Base-by-base conservation (phyloP, 2,329 filamentous ascomycete species). In the Didymosphaeria variabile region DNA sequence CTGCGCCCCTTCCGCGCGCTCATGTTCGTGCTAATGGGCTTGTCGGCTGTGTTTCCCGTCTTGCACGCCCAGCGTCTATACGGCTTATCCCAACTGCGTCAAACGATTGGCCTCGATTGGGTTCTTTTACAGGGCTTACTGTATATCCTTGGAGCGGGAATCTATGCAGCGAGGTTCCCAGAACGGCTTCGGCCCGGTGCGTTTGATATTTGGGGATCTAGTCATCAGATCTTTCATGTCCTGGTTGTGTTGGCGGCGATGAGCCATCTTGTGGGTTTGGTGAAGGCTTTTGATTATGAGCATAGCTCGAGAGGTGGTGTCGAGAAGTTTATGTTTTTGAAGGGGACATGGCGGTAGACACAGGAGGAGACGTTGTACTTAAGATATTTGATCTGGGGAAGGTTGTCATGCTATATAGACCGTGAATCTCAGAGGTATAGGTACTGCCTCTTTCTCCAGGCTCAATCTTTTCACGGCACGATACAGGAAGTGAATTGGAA, bases 201-300 rank as follows among this genome's bases (percentile, higher is more conserved):
- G 8, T 97, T 94, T 73, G 95, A 99, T 79, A 91, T 97, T 55
- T 91, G 91, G 87, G 94, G 95, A 40, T 93, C 90, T 75, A 97
- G 93, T 21, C 95, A 99, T 79, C 95, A 99, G 80, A 91, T 99
- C 66, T 99, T 99, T 78, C 95, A 99, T 81, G 82, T 97, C 42
- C 85, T 95, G 65, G 94, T 99, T 31, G 83, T 98, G 17, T 78
- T 93, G 62, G 95, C 95, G 0, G 94, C 93, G 0, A 85, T 87
- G 1, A 87, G 90, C 26, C 95, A 99, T 82, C 82, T 98, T 61
- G 89, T 88, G 55, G 94, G 92, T 52, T 85, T 98, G 80, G 76
- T 91, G 32, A 90, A 88, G 78, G 94, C 94, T 4, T 97, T 97
- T 79, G 92, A 97, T 79, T 90, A 91, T 74, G 89, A 92, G 72